Evolutionary conservation across 148 eudicot genomes (phyloP), one percentile per base, ranked within the genome.

Genomic region (Limonium bicolor): DNA sequence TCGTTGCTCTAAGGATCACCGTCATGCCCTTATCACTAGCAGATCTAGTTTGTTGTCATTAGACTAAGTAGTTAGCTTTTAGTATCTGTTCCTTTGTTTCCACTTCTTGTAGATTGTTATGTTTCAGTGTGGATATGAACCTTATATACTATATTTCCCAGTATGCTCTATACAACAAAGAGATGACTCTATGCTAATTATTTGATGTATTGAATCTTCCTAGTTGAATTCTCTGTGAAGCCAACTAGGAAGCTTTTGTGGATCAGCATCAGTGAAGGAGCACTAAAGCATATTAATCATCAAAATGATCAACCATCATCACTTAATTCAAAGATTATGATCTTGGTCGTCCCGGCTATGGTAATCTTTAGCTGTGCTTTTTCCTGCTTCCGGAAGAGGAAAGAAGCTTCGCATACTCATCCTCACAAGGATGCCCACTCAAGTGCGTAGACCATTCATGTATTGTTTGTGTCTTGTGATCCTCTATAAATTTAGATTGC

Each of bases 351-450:
- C 31, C 78, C 92, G 3, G 90, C 70, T 51, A 37, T 74, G 22
- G 53, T 88, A 5, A 3, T 73, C 51, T 34, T 79, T 20, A 73
- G 86, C n/a, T 82, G 96, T 39, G 10, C 31, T 29, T 43, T 73
- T 10, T 13, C 82, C 30, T 87, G 86, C 46, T 42, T 75, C 28
- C 71, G 30, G 48, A 77, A 33, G 71, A 73, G 73, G 66, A 82
- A 67, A 60, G 82, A 65, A 22, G 25, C 43, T 27, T 26, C 35
- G n/a, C 64, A 66, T 21, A 21, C 60, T 10, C 76, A 58, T 56
- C 69, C 71, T 31, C 51, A 63, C 29, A 76, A 65, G 58, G 94
- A 82, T 10, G 54, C 49, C 7, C 50, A 19, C 50, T 61, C 85
- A 63, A 58, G 96, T 87, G 65, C 78, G 94, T 75, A 15, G 26